Evolutionary conservation across 1,284 basidiomycete species (phyloP), one percentile per base, ranked within the genome.

Genomic region (Ceratobasidium sp.): DNA sequence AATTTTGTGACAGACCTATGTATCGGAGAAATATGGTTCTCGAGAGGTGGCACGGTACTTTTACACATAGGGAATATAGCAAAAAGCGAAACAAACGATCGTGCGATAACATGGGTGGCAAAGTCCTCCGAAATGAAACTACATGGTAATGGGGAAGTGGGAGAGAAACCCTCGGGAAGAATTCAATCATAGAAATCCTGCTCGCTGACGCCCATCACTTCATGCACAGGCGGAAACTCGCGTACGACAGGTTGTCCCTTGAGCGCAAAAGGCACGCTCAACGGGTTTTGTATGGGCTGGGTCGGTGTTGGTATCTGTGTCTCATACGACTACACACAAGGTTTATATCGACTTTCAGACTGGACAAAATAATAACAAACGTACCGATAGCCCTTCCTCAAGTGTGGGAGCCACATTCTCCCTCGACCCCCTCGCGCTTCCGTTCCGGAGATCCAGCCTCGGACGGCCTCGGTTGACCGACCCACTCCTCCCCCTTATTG

Each of bases 111-210:
- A 75, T 75, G 62, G 73, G 23, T 23, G 65, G 46, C n/a, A 66
- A 65, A 38, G 73, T 75, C 73, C 73, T 75, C 62, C 62, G 73
- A 66, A 65, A 50, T 48, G 44, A 75, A 75, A 75, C 73, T 75
- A 75, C 73, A 75, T 75, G 62, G 52, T 20, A 55, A 57, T n/a
- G 30, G n/a, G 20, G 62, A 75, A 44, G 23, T n/a, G 27, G 23
- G 50, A 64, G 48, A 54, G 54, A 66, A 66, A 54, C 44, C 16
- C 27, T 30, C 27, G 52, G 46, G 48, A 74, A 60, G 41, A 48
- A 35, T 35, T 75, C 62, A 75, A 23, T 46, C 73, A 55, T 75
- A 75, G 62, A 60, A 75, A 52, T 75, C 73, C 23, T 66, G 48
- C 50, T 75, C 62, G 33, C 35, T 52, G 12, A 66, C 62, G 23